Evolutionary conservation across 768 basidiomycete genomes (phyloP).

Genomic region (Candolleomyces eurysporus): DNA sequence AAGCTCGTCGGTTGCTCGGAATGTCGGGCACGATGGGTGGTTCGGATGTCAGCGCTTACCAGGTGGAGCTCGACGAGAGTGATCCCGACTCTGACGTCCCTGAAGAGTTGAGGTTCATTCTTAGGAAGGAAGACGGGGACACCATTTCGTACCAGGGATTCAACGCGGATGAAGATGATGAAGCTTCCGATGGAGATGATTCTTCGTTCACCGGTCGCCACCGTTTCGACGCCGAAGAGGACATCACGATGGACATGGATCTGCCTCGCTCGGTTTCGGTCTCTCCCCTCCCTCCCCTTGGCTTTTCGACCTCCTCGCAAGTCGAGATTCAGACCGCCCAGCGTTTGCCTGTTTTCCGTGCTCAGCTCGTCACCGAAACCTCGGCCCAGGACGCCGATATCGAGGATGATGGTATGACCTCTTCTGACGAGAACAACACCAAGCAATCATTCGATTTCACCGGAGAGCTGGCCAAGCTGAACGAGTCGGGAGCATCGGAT

Average conservation of each 20-base stretch:
- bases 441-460: slow-evolving; percentile 86
- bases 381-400: background rate
- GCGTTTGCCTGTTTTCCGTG: slow-evolving; percentile 16
- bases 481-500: slow-evolving; percentile 68
- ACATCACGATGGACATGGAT: background rate
- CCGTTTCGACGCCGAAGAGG: slow-evolving; percentile 2
- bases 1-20: slow-evolving; percentile 56
- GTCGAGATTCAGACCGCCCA: slow-evolving; percentile 1
- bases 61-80: slow-evolving; percentile 46
- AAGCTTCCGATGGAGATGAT: slow-evolving; percentile 1
- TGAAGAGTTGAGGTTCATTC: slow-evolving; percentile 65
- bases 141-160: slow-evolving; percentile 11
- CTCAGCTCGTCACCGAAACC: slow-evolving; percentile 1
- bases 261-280: background rate
- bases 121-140: slow-evolving; percentile 31
- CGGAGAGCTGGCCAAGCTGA: slow-evolving; percentile 67
- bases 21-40: slow-evolving; percentile 70
- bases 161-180: slow-evolving; percentile 1
- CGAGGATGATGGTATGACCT: background rate
- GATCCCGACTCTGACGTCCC: slow-evolving; percentile 83
- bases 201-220: slow-evolving; percentile 1
- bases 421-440: slow-evolving; percentile 41
- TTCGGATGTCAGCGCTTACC: slow-evolving; percentile 45
- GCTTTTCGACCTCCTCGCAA: background rate
- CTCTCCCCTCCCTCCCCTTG: background rate